phyloP scores from a whole-genome alignment of 306 rosid species.

The Prunus persica region DNA sequence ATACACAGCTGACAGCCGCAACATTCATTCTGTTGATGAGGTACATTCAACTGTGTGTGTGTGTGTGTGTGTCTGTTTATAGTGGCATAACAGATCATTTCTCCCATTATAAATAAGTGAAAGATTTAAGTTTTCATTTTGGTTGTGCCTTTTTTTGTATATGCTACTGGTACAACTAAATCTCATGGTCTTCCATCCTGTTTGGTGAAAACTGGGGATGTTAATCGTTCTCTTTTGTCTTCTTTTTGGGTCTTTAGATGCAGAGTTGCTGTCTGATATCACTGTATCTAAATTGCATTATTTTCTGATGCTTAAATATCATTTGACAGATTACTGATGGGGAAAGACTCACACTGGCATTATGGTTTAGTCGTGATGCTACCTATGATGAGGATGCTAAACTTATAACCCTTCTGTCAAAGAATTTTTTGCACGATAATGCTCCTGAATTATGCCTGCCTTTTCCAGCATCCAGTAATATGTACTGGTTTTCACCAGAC shows the following conservation, averaged over 20 bases:
- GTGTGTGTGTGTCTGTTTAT: not conserved
- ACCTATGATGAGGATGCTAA: slow-evolving; percentile 83
- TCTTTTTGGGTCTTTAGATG: not conserved
- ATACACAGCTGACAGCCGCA: slow-evolving; percentile 74
- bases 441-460: slow-evolving; percentile 50
- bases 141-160: not conserved
- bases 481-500: slow-evolving; percentile 80
- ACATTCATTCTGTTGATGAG: slow-evolving; percentile 91
- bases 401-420: slow-evolving; percentile 70
- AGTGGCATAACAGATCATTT: not conserved
- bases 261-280: not conserved
- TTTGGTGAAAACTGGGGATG: not conserved
- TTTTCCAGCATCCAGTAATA: slow-evolving; percentile 68
- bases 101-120: not conserved
- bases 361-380: slow-evolving; percentile 87
- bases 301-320: slow-evolving; percentile 29
- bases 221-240: not conserved
- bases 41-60: slow-evolving; percentile 32
- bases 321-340: slow-evolving; percentile 70
- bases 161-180: not conserved
- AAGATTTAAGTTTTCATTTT: not conserved
- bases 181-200: not conserved
- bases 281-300: not conserved
- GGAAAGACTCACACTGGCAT: slow-evolving; percentile 86
- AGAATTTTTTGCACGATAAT: slow-evolving; percentile 33